These are phyloP conservation scores for Fusarium lyarnte DNA, from an alignment of 2,329 filamentous ascomycete species.

Conservation along the genomic window DNA sequence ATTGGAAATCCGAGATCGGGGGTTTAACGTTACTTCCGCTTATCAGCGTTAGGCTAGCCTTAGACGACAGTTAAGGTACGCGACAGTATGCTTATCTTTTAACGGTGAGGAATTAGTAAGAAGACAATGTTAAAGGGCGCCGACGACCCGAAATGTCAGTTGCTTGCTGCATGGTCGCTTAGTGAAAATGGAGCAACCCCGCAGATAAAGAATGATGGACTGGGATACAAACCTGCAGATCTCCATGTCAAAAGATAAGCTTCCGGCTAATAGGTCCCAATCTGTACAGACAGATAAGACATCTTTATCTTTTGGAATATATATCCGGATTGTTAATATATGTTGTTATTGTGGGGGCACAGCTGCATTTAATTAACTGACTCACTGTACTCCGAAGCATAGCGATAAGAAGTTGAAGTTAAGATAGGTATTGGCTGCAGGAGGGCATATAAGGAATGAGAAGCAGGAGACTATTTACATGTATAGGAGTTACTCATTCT, in stretches of 20 bases:
- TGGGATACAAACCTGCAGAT: not conserved
- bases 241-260: not conserved
- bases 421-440: too few relatives aligned
- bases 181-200: not conserved
- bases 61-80: rapidly evolving
- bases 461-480: too few relatives aligned
- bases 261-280: not conserved
- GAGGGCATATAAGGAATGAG: too few relatives aligned
- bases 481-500: too few relatives aligned
- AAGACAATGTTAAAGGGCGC: not conserved
- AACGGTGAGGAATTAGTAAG: not conserved
- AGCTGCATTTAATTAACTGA: too few relatives aligned
- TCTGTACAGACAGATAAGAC: not conserved
- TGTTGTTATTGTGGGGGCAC: too few relatives aligned
- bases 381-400: too few relatives aligned
- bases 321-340: not conserved
- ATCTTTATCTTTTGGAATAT: not conserved
- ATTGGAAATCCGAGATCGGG: not conserved
- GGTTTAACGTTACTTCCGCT: not conserved
- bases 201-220: not conserved
- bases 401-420: too few relatives aligned
- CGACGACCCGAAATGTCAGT: not conserved
- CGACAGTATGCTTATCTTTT: not conserved
- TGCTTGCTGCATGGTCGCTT: not conserved
- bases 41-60: not conserved